A percentile compares a stretch with the other conserved stretches of the same genome.
Evolutionary conservation across 2,329 filamentous ascomycete species (phyloP).

Genomic region (Trichoderma guizhouense): DNA sequence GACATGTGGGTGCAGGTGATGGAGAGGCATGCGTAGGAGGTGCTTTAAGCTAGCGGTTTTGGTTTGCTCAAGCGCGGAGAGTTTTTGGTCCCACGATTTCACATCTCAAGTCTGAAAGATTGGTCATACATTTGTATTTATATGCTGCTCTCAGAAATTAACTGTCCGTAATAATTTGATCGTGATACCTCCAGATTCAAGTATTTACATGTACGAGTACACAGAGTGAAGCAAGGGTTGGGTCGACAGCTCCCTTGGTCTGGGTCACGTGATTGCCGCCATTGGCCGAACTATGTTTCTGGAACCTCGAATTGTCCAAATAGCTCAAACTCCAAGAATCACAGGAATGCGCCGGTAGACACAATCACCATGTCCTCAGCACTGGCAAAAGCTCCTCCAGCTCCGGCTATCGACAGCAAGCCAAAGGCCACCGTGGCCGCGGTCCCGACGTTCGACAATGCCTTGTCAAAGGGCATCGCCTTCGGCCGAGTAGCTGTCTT

Average conservation of each 20-base stretch:
- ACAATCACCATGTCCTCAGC: constrained; percentile 40
- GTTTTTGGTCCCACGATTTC: neutral
- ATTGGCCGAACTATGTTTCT: neutral
- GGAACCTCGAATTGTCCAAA: neutral
- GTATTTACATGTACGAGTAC: neutral
- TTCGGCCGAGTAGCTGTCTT: constrained; percentile 67
- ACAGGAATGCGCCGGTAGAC: constrained; percentile 33
- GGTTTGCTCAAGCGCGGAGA: neutral
- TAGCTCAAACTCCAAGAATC: neutral
- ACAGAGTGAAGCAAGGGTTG: neutral
- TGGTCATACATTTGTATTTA: neutral
- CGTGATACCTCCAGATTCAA: neutral
- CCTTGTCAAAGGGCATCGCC: constrained; percentile 50
- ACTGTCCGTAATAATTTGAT: neutral
- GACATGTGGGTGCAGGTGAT: constrained; percentile 35
- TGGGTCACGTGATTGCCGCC: neutral
- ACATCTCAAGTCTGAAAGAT: neutral
- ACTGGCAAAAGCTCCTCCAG: constrained; percentile 29
- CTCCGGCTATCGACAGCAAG: constrained; percentile 31
- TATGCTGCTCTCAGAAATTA: no score
- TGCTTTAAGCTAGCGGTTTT: neutral
- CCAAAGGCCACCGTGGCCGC: constrained; percentile 33
- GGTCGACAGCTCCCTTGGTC: neutral
- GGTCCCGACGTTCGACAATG: constrained; percentile 37
- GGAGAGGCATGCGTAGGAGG: constrained; percentile 2